Evolutionary conservation across 495 filamentous ascomycete species (phyloP), one percentile per base, ranked within the genome.

Genomic region (Penicillium simplicissimum): DNA sequence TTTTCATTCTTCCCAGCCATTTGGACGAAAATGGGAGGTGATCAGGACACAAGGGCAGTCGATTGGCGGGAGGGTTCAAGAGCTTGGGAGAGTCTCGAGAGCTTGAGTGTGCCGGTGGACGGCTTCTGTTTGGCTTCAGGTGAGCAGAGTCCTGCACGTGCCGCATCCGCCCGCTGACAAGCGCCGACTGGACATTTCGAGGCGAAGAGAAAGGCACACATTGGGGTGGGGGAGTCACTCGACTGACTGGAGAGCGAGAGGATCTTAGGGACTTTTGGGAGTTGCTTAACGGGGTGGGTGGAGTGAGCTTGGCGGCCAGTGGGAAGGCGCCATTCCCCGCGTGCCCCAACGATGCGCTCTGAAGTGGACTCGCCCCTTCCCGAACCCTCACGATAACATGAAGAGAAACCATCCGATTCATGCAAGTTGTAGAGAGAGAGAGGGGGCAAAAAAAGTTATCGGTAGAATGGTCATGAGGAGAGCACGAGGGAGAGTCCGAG

Each of bases 271-370:
- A 51, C 17, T 21, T 58, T 38, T 35, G 45, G 45, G 15, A 34
- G 25, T 31, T 31, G 43, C 34, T 43, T 47, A 57, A 23, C 21
- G 14, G 28, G 0, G 4, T 31, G 6, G 56, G 49, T 34, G 49
- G 49, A 52, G 14, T 15, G 23, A 40, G 51, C 61, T 61, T 59
- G 49, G 58, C 65, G 55, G 58, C 65, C 65, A 67, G 61, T 64
- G 40, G 65, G 15, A 64, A 49, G 13, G 58, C 58, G 28, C 25
- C 8, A 33, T 28, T 51, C 61, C 53, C 14, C 49, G 61, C 61
- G 65, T 67, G 65, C 53, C 34, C 54, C 35, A 53, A 57, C 25
- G 53, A 23, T 36, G 61, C 23, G 38, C 49, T 51, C 14, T 59
- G 28, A 35, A 57, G 58, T 56, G 55, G 28, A 56, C 42, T 15